A percentile compares a stretch with the other conserved stretches of the same genome.
phyloP scores from a whole-genome alignment of 2,329 filamentous ascomycete genomes.

The Coleophoma cylindrospora region DNA sequence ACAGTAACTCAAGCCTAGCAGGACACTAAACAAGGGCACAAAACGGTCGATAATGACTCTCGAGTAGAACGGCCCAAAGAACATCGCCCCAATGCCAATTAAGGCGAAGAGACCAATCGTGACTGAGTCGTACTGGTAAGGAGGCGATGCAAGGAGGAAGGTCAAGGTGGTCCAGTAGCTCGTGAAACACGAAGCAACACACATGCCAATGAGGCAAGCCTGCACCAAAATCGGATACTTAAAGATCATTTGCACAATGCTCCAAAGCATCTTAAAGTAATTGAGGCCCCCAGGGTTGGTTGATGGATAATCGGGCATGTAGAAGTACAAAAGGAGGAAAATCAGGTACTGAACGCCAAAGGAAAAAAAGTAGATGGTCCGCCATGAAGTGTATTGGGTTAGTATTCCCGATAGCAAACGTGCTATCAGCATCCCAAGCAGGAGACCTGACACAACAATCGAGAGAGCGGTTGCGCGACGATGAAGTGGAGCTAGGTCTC shows the following conservation, averaged over 20 bases:
- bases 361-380: constrained; percentile 74
- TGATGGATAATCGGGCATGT: constrained; percentile 76
- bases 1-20: constrained; percentile 55
- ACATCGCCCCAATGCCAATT: constrained; percentile 67
- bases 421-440: constrained; percentile 72
- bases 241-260: constrained; percentile 58
- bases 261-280: constrained; percentile 61
- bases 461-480: constrained; percentile 66
- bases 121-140: constrained; percentile 63
- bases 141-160: constrained; percentile 66
- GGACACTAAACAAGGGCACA: constrained; percentile 61
- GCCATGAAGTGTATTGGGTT: constrained; percentile 69
- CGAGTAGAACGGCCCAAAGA: constrained; percentile 64
- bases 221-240: constrained; percentile 67
- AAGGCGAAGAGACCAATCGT: constrained; percentile 75
- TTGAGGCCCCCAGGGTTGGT: constrained; percentile 62
- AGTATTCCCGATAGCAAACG: constrained; percentile 72
- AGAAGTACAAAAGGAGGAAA: constrained; percentile 59
- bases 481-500: constrained; percentile 67
- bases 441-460: constrained; percentile 69
- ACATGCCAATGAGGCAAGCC: constrained; percentile 61
- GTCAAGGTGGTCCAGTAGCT: constrained; percentile 72
- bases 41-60: constrained; percentile 66
- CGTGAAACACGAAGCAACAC: constrained; percentile 57
- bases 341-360: constrained; percentile 68